A percentile compares a stretch with the other conserved stretches of the same genome.
phyloP scores from a whole-genome alignment of 2,329 filamentous ascomycete species.

The Cercospora citrullina region DNA sequence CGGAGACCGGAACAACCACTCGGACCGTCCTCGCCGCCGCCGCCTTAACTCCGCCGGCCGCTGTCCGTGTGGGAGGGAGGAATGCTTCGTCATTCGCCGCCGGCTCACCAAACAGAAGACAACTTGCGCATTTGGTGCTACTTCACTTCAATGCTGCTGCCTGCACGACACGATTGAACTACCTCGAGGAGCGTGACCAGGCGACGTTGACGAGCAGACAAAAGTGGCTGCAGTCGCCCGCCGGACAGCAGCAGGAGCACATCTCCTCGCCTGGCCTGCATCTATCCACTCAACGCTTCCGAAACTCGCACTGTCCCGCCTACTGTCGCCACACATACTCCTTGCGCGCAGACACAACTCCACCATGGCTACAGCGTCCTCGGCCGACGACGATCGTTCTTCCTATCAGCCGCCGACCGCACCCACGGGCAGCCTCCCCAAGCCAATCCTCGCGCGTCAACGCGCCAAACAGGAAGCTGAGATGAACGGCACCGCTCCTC shows the following conservation, averaged over 20 bases:
- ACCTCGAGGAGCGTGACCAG: background rate
- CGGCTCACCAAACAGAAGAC: background rate
- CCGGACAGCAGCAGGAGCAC: slow-evolving; percentile 9
- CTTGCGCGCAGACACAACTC: slow-evolving; percentile 13
- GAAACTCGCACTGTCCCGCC: background rate
- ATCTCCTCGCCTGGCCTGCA: slow-evolving; percentile 6
- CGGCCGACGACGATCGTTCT: slow-evolving; percentile 26
- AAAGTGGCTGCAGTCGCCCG: slow-evolving; percentile 11
- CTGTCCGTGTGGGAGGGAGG: background rate
- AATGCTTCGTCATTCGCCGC: slow-evolving; percentile 3
- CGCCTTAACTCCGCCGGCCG: background rate
- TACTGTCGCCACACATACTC: background rate
- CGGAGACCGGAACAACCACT: background rate
- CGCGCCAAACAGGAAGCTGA: slow-evolving; percentile 34
- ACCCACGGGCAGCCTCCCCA: slow-evolving; percentile 18
- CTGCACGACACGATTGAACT: background rate
- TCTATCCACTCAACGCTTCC: background rate
- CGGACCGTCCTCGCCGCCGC: background rate
- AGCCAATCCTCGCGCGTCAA: slow-evolving; percentile 36
- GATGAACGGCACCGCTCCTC: slow-evolving; percentile 17
- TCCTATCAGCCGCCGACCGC: slow-evolving; percentile 17
- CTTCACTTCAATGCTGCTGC: slow-evolving; percentile 3
- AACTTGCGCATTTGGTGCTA: background rate
- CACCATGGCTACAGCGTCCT: slow-evolving; percentile 38
- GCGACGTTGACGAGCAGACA: background rate